A percentile compares a stretch with the other conserved stretches of the same genome.
Conservation (phyloP, 2,329 filamentous ascomycete species). For the Metarhizium sp. region DNA sequence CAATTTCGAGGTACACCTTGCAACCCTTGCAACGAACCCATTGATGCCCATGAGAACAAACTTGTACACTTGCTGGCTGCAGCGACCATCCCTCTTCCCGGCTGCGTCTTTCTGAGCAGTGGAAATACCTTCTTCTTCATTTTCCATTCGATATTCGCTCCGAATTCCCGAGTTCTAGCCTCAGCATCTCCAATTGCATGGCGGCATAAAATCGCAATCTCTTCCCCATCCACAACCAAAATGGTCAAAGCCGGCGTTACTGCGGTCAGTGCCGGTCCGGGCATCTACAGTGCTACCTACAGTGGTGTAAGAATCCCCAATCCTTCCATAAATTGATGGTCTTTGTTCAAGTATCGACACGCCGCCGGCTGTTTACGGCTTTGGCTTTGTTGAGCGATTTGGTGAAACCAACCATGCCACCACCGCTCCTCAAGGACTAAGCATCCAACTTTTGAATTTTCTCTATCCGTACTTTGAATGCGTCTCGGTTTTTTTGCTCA, state of each 20-base stretch:
- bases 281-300: slow-evolving; percentile 60
- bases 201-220: not conserved
- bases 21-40: slow-evolving; percentile 11
- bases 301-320: slow-evolving; percentile 45
- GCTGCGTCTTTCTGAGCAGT: not conserved
- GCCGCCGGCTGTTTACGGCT: not conserved
- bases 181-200: not conserved
- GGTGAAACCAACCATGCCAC: not conserved
- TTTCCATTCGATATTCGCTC: not conserved
- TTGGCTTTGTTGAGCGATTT: not conserved
- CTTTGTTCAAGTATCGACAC: not conserved
- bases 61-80: not conserved
- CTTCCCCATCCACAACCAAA: slow-evolving; percentile 14
- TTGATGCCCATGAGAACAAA: not conserved
- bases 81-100: not conserved
- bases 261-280: slow-evolving; percentile 25
- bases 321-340: not conserved
- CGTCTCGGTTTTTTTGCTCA: not conserved
- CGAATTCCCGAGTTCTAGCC: not conserved
- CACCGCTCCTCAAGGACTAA: not conserved
- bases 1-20: slow-evolving; percentile 17
- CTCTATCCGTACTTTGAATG: too few species aligned
- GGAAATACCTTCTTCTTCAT: not conserved
- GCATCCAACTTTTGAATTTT: not conserved
- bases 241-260: slow-evolving; percentile 38